Evolutionary conservation across 1,284 basidiomycete species (phyloP).

Genomic region (Peniophora sp.): DNA sequence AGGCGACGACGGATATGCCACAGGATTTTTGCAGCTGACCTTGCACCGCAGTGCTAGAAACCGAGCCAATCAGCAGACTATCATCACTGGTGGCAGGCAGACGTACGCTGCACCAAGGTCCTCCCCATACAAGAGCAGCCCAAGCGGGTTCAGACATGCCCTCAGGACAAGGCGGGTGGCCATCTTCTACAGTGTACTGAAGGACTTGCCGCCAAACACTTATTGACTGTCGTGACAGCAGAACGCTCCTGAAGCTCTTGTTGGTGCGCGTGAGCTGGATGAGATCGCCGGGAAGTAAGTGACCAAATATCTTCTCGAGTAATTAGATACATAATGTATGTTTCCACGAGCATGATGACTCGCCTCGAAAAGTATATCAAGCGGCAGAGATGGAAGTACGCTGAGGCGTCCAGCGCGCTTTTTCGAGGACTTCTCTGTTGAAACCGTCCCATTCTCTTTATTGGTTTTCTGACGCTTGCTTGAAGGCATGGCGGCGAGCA

Average conservation of each 20-base stretch:
- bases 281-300: not conserved
- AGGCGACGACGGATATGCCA: not conserved
- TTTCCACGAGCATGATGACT: not conserved
- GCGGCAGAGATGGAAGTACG: not conserved
- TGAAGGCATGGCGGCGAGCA: too few species aligned
- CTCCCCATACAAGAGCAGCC: not conserved
- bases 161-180: not conserved
- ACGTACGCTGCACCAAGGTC: not conserved
- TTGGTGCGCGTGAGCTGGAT: not conserved
- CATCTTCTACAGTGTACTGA: not conserved
- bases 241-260: not conserved
- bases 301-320: not conserved
- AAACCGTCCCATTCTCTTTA: too few species aligned
- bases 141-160: not conserved
- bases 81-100: not conserved
- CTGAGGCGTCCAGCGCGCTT: not conserved
- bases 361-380: not conserved
- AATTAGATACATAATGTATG: too few species aligned
- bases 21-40: not conserved
- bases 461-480: too few species aligned
- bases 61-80: not conserved
- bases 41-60: not conserved
- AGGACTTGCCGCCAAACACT: not conserved
- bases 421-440: too few species aligned
- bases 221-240: not conserved